phyloP scores from a whole-genome alignment of 176 grass and related monocot species.

The Musa troglodytarum region DNA sequence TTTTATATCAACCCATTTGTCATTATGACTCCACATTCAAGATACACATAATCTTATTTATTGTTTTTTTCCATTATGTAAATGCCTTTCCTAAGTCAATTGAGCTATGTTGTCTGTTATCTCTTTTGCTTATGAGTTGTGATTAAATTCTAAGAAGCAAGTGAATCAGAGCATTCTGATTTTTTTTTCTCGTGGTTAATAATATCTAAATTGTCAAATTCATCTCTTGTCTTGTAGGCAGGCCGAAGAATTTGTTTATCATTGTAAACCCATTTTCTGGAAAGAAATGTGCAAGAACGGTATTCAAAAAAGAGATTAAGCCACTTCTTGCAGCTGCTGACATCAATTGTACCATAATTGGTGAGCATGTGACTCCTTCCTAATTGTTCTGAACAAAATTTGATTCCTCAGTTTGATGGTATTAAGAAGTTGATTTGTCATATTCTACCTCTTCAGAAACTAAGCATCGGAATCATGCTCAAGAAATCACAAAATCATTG shows the following conservation, averaged over 20 bases:
- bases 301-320: conserved; percentile 58
- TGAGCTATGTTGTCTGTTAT: background rate
- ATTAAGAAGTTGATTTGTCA: background rate
- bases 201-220: background rate
- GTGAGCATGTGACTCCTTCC: conserved; percentile 4
- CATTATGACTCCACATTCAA: too few relatives aligned
- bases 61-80: too few relatives aligned
- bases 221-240: conserved; percentile 27
- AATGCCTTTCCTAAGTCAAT: too few relatives aligned
- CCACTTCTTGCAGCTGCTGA: conserved; percentile 68
- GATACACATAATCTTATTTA: too few relatives aligned
- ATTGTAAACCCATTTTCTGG: conserved; percentile 95
- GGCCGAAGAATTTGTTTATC: conserved; percentile 77
- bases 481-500: conserved; percentile 66
- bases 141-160: too few relatives aligned
- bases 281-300: conserved; percentile 49
- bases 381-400: background rate
- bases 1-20: background rate
- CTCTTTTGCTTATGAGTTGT: too few relatives aligned
- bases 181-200: background rate
- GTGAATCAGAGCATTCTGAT: background rate
- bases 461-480: conserved; percentile 70
- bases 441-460: conserved; percentile 50
- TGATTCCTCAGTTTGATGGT: background rate
- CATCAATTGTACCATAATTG: conserved; percentile 54